A percentile compares a stretch with the other conserved stretches of the same genome.
These are phyloP conservation scores for Nitzschia sp. DNA, from an alignment of 108 stramenopile genomes.

Conservation along the genomic window DNA sequence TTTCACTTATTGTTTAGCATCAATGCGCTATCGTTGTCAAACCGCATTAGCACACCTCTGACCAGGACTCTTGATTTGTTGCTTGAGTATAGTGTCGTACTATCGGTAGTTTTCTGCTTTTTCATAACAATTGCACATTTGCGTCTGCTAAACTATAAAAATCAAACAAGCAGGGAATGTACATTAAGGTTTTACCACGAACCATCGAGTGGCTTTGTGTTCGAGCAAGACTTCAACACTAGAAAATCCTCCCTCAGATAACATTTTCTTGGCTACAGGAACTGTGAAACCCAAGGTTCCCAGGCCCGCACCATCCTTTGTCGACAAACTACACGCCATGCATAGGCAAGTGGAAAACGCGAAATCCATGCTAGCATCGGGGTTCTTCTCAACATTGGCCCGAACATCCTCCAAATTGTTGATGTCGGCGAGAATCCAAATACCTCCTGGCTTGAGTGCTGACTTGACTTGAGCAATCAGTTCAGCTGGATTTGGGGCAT, in stretches of 20 bases:
- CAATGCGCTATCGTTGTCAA: no score
- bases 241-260: slow-evolving; percentile 14
- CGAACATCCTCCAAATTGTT: background rate
- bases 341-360: slow-evolving; percentile 33
- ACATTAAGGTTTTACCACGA: background rate
- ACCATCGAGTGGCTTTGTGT: slow-evolving; percentile 11
- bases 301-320: slow-evolving; percentile 22
- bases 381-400: slow-evolving; percentile 18
- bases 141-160: no score
- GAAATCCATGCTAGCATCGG: slow-evolving; percentile 10
- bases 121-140: no score
- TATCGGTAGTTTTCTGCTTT: no score
- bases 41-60: no score
- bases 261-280: slow-evolving; percentile 26
- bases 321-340: slow-evolving; percentile 23
- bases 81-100: no score
- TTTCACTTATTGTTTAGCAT: no score
- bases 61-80: no score
- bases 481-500: slow-evolving; percentile 20
- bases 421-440: slow-evolving; percentile 28
- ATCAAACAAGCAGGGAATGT: background rate
- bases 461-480: slow-evolving; percentile 16
- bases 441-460: slow-evolving; percentile 23
- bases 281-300: slow-evolving; percentile 27
- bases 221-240: slow-evolving; percentile 14